Base-by-base conservation (phyloP, 805 yeast genomes). In the Danielozyma ontarioensis region DNA sequence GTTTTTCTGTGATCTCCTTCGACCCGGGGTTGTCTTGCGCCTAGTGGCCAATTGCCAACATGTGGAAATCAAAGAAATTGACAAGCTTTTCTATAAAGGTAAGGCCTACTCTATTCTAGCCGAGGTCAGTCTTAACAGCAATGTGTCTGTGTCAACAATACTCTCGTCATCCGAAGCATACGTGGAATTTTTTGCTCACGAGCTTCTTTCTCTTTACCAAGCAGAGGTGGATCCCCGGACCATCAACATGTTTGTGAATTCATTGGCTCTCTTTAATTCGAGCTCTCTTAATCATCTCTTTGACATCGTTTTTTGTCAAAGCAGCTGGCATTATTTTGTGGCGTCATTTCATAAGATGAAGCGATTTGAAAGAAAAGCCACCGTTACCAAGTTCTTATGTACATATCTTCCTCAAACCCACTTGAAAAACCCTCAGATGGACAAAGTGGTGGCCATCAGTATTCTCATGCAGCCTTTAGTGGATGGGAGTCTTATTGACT, bases 1-100 rank as follows among this genome's bases (percentile, higher is more conserved):
- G n/a, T n/a, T n/a, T n/a, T n/a, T n/a, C n/a, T n/a, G n/a, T n/a
- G n/a, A 29, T 11, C 45, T 50, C n/a, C 45, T 53, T 17, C 25
- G 32, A 8, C 34, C 42, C 8, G 44, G 41, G 6, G 40, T 53
- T 19, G 46, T 45, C 10, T 13, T 17, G 3, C 29, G 21, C 15
- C 28, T 51, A 31, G 29, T 43, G 7, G 13, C 8, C 2, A 13
- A 35, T 15, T 11, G 34, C 1, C 24, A 29, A 4, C 31, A 35
- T 2, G 17, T 48, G 5, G 52, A 51, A 21, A 22, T 38, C 6
- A 53, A 51, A 28, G 70, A 65, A 35, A 37, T 61, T n/a, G 69
- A 63, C 30, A 59, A 58, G 31, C 41, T 65, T 4, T n/a, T 66
- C 7, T 65, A 57, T 39, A 61, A 50, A 28, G 70, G 70, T 0